Conservation (phyloP, 179 eudicot species). For the Kewa caespitosa region DNA sequence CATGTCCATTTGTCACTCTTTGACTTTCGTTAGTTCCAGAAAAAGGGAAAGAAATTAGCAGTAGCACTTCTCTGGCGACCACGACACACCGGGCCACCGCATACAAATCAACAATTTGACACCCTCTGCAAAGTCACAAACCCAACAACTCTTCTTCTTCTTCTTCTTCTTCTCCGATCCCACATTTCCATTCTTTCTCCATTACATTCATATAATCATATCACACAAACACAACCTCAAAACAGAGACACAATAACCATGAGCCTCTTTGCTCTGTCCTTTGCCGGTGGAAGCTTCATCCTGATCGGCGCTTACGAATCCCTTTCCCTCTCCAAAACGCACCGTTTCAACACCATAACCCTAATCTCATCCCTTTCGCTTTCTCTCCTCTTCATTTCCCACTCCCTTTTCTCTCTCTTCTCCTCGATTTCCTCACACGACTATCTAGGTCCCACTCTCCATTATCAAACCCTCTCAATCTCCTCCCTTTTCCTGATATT, state of each 20-base stretch:
- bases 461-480: conserved; percentile 60
- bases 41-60: too few species aligned
- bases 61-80: too few species aligned
- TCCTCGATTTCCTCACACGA: conserved; percentile 46
- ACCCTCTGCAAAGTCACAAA: too few species aligned
- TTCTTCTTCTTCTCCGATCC: too few species aligned
- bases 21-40: too few species aligned
- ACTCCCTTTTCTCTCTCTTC: conserved; percentile 54
- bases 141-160: too few species aligned
- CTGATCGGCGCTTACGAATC: conserved; percentile 78
- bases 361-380: conserved; percentile 38
- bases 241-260: conserved; percentile 24
- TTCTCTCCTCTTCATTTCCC: conserved; percentile 53
- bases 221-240: too few species aligned
- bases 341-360: conserved; percentile 39
- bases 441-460: conserved; percentile 48
- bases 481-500: conserved; percentile 59
- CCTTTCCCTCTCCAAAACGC: conserved; percentile 30
- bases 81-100: too few species aligned
- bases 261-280: conserved; percentile 62
- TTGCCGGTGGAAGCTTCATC: conserved; percentile 63
- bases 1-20: too few species aligned
- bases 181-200: too few species aligned
- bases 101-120: too few species aligned
- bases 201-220: too few species aligned